phyloP scores from a whole-genome alignment of 1,284 basidiomycete genomes.

The Coniophora puteana region DNA sequence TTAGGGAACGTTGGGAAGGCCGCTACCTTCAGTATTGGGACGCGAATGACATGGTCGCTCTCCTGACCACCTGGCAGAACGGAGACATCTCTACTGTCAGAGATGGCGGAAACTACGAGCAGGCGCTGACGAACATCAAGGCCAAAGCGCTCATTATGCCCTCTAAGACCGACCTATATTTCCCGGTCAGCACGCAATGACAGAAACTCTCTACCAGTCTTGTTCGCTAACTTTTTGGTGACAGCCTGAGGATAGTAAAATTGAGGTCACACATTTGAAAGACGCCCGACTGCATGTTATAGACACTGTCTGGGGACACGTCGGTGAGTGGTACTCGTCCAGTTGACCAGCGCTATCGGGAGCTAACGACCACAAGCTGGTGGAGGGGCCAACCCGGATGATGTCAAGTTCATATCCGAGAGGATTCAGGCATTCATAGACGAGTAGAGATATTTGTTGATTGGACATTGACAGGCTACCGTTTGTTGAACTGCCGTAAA shows the following conservation, averaged over 20 bases:
- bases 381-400: conserved; percentile 23
- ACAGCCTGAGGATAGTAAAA: conserved; percentile 28
- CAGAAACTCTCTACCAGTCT: too few species aligned
- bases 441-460: background rate
- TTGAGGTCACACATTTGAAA: conserved; percentile 23
- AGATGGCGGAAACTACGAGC: conserved; percentile 25
- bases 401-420: conserved; percentile 24
- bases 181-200: conserved; percentile 25
- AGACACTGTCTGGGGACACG: conserved; percentile 28
- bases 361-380: conserved; percentile 21
- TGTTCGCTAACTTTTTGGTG: too few species aligned
- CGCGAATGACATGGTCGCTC: conserved; percentile 36
- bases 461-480: too few species aligned
- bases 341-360: too few species aligned
- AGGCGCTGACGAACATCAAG: conserved; percentile 25
- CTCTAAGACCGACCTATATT: conserved; percentile 31
- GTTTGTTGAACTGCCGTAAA: too few species aligned
- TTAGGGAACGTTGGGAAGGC: conserved; percentile 35
- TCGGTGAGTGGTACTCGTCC: conserved; percentile 11
- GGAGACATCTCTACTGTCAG: conserved; percentile 34
- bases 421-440: conserved; percentile 23
- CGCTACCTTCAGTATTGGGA: conserved; percentile 33
- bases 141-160: conserved; percentile 30
- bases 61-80: conserved; percentile 36
- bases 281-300: conserved; percentile 27